Base-by-base conservation (phyloP, 163 green algal genomes). In the Chlamydomonas reinhardtii region DNA sequence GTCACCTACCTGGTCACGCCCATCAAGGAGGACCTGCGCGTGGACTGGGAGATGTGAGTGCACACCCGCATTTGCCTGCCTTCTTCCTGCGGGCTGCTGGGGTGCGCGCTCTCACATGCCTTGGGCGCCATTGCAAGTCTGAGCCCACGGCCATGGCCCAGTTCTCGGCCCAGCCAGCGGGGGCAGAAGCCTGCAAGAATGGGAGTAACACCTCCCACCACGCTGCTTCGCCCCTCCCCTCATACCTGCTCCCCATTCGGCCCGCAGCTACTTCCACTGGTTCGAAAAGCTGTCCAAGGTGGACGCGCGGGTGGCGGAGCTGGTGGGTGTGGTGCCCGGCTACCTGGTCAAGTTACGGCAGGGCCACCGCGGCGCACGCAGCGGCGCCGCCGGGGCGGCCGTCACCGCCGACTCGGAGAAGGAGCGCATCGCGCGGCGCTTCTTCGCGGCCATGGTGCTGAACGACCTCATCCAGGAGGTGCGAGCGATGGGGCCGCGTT, bases 1-100 rank as follows among this genome's bases (percentile, higher is more conserved):
- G 91, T 99, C 31, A 95, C 95, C 27, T 99, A 95, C 92, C 92
- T 99, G 61, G 93, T 98, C 43, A 96, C 94, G 22, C 95, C 96
- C 31, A 65, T 93, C 4, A 89, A 77, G 20, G 56, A 87, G 73
- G 88, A 94, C 17, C 19, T 84, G 73, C 64, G 86, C 32, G 76
- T 76, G 34, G 73, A 91, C 87, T 93, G 90, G 90, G 70, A 83
- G 54, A 89, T 72, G 87, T 91, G 68, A 69, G 80, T 66, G 14
- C 48, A 8, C 39, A 8, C 39, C 39, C 39, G 5, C 39, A 5
- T 8, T 8, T 24, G 43, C n/a, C 6, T 12, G 19, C 39, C 39
- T 8, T 48, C 5, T 8, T 48, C 39, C 39, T 48, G 39, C 5
- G 8, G 39, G 39, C 5, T 8, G 39, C 39, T 48, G 39, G 39